Conservation (phyloP, 768 basidiomycete species). For the Pleurotus tuber-regium region DNA sequence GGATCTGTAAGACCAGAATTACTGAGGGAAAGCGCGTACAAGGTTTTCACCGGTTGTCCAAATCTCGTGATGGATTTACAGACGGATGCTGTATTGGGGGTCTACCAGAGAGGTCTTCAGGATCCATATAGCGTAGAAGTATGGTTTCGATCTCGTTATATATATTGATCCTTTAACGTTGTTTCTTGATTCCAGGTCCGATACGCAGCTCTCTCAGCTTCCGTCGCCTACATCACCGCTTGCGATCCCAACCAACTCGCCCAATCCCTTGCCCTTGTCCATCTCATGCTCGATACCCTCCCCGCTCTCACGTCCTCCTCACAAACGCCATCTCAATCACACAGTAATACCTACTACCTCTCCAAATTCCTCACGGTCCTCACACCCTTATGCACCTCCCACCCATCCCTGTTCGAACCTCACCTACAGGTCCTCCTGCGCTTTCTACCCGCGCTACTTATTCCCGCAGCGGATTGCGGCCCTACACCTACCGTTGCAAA, state of each 20-base stretch:
- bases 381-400: slow-evolving; percentile 65
- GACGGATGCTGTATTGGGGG: slow-evolving; percentile 62
- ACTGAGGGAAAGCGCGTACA: slow-evolving; percentile 61
- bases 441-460: slow-evolving; percentile 70
- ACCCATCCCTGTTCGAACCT: slow-evolving; percentile 70
- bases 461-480: slow-evolving; percentile 53
- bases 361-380: slow-evolving; percentile 66
- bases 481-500: slow-evolving; percentile 48
- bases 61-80: slow-evolving; percentile 78
- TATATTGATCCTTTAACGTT: background rate
- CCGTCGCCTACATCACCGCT: slow-evolving; percentile 64
- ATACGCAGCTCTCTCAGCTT: slow-evolving; percentile 67
- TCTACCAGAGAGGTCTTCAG: slow-evolving; percentile 67
- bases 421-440: slow-evolving; percentile 67
- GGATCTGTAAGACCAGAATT: slow-evolving; percentile 20
- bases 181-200: slow-evolving; percentile 53
- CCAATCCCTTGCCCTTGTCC: slow-evolving; percentile 58
- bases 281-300: slow-evolving; percentile 74
- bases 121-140: slow-evolving; percentile 66
- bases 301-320: slow-evolving; percentile 45
- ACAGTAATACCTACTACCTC: slow-evolving; percentile 42
- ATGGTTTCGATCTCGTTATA: slow-evolving; percentile 7
- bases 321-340: slow-evolving; percentile 21
- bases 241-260: slow-evolving; percentile 60
- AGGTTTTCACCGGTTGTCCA: slow-evolving; percentile 71